These are phyloP conservation scores for Fusarium marasasianum DNA, from an alignment of 2,329 filamentous ascomycete genomes.

Conservation along the genomic window DNA sequence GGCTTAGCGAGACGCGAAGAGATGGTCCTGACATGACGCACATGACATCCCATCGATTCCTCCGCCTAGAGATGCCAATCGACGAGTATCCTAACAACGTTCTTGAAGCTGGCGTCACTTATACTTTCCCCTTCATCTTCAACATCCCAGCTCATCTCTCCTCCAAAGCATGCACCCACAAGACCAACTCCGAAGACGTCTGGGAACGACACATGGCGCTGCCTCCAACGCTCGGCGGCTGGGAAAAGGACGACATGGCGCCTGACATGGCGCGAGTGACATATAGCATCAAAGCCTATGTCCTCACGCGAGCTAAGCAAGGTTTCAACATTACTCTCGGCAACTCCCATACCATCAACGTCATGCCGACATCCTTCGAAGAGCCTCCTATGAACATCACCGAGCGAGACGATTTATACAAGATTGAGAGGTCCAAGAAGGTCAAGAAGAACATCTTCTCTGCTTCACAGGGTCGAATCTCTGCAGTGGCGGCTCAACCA, in stretches of 20 bases:
- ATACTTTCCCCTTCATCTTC: slow-evolving; percentile 37
- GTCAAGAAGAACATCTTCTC: slow-evolving; percentile 37
- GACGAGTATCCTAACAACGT: slow-evolving; percentile 25
- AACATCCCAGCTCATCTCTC: slow-evolving; percentile 37
- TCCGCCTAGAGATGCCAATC: slow-evolving; percentile 36
- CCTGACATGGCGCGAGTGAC: slow-evolving; percentile 23
- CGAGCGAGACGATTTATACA: slow-evolving; percentile 30
- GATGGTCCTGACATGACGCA: slow-evolving; percentile 35
- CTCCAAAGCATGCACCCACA: slow-evolving; percentile 28
- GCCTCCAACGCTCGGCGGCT: slow-evolving; percentile 30
- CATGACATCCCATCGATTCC: slow-evolving; percentile 35
- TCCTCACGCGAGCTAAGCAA: slow-evolving; percentile 3
- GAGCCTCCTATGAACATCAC: slow-evolving; percentile 35
- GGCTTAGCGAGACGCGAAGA: slow-evolving; percentile 27
- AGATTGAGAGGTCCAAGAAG: slow-evolving; percentile 26
- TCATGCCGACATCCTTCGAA: slow-evolving; percentile 34
- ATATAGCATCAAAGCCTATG: slow-evolving; percentile 28
- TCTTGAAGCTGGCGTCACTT: slow-evolving; percentile 27
- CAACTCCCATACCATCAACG: slow-evolving; percentile 29
- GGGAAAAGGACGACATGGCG: slow-evolving; percentile 37
- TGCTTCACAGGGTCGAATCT: slow-evolving; percentile 22
- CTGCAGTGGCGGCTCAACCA: slow-evolving; percentile 33
- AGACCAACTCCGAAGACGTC: slow-evolving; percentile 10
- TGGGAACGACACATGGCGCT: slow-evolving; percentile 28
- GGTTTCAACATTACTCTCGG: slow-evolving; percentile 2